Evolutionary conservation across 768 basidiomycete genomes (phyloP), one percentile per base, ranked within the genome.

Genomic region (Gloeostereum incarnatum): DNA sequence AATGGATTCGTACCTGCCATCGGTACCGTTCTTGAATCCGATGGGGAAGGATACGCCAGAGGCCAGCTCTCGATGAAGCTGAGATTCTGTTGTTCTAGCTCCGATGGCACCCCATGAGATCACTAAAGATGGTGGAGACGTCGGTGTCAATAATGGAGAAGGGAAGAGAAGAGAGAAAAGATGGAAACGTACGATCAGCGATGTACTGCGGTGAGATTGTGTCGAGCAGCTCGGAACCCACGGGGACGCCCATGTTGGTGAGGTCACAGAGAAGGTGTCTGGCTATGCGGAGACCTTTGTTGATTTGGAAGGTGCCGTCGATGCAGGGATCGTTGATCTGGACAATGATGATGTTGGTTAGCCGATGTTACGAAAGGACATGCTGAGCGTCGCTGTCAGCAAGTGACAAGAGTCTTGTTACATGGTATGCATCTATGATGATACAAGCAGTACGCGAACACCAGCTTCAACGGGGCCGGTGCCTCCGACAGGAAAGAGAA

Each of bases 21-120:
- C 94, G 3, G 96, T 99, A 38, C 96, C 94, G 57, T 99, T 99
- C 63, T 99, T 99, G 80, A 99, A 99, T 6, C 91, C 89, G 46
- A 97, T 90, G 16, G 96, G 93, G 81, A 96, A 98, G 36, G 93
- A 96, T 18, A 88, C 82, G 53, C 93, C 94, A 3, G 86, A 91
- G 4, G 91, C 92, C 31, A 97, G 81, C 60, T 97, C 96, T 42
- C 96, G 81, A 54, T 98, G 96, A 6, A 99, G 78, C 60, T 98
- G 94, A 3, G 86, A 89, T 60, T 99, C 96, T 25, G 96, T 99
- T 1, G 96, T 98, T 38, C 96, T 75, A 1, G 96, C 96, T 18
- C 96, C 94, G 46, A 99, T 98, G 6, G 94, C 91, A 29, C 90
- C 91, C 91, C 91, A 94, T 38, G 82, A 84, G 44, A 80, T 77